Percentiles rank a stretch among this genome's conserved stretches.
Evolutionary conservation across 805 yeast genomes (phyloP).

Genomic region (Ogataea ganodermae): DNA sequence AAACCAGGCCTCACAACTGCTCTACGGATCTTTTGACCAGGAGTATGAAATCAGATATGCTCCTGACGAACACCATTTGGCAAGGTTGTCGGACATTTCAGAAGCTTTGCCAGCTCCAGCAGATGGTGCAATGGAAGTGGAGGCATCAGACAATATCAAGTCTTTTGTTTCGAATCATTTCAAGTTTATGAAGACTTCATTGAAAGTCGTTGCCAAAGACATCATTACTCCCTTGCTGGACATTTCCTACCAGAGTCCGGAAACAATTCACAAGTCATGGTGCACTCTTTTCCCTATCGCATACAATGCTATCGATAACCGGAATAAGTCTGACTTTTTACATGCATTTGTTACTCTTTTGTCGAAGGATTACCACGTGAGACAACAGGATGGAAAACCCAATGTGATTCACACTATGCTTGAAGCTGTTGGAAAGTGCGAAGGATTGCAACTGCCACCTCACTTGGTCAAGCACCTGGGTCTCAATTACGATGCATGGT

Average conservation of each 20-base stretch:
- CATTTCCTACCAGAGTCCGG: conserved; percentile 78
- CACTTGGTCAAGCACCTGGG: conserved; percentile 89
- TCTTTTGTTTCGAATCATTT: conserved; percentile 27
- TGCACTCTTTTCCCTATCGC: conserved; percentile 78
- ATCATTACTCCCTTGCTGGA: conserved; percentile 74
- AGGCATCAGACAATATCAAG: conserved; percentile 22
- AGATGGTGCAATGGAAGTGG: conserved; percentile 17
- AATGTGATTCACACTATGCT: conserved; percentile 84
- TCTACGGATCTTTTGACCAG: conserved; percentile 74
- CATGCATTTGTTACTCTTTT: conserved; percentile 75
- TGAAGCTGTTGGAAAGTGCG: conserved; percentile 78
- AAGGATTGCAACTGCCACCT: conserved; percentile 83
- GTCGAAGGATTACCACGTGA: conserved; percentile 89
- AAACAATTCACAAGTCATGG: conserved; percentile 84
- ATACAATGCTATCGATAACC: conserved; percentile 68
- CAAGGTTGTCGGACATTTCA: conserved; percentile 50
- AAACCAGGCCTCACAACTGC: conserved; percentile 85
- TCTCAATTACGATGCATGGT: conserved; percentile 86
- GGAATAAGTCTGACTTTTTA: conserved; percentile 84
- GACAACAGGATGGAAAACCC: conserved; percentile 84
- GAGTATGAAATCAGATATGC: conserved; percentile 48
- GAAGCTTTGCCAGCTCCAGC: conserved; percentile 30
- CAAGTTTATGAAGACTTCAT: conserved; percentile 24
- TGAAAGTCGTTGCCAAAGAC: conserved; percentile 53
- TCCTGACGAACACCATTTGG: conserved; percentile 51